Base-by-base conservation (phyloP, 2,329 filamentous ascomycete genomes). In the Microsporum audouinii region DNA sequence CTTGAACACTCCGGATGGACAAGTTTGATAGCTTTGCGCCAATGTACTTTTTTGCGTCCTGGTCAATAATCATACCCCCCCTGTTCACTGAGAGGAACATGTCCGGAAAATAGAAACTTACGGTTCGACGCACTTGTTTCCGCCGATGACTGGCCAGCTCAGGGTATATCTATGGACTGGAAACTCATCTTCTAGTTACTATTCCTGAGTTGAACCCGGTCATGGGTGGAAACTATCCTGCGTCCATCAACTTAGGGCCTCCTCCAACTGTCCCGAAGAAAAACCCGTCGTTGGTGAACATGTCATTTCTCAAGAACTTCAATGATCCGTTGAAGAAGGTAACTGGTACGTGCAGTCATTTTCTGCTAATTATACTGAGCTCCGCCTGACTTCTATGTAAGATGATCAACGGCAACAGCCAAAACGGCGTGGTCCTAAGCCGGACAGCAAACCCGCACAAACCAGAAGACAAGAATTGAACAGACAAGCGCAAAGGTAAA, bases 381-480 rank as follows among this genome's bases (percentile, higher is more conserved):
- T 51, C 1, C 31, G 10, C 12, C 12, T 27, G 6, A 10, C 23
- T 29, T 57, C 5, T 14, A 5, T 12, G 6, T 31, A 45, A n/a
- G 38, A 27, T 41, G 31, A 33, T 17, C 49, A 33, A 51, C 43
- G 90, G 53, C 87, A 94, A 70, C 81, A 88, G 6, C 85, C 89
- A 2, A 99, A 97, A 77, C 85, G 89, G 66, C 85, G 94, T 73
- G 94, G 94, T 1, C 94, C 94, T 0, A 97, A 97, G 73, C 94
- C 94, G 23, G 94, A 97, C 73, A 95, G 88, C 78, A 96, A 95
- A 72, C 94, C 94, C 17, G 92, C 94, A 51, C 77, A 96, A 69
- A 97, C 92, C 23, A 83, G 92, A 64, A 84, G 92, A 65, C 94
- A 97, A 72, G 92, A 97, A 74, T 78, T 97, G 63, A 97, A 97